phyloP scores from a whole-genome alignment of 768 basidiomycete species.

The Vararia minispora region DNA sequence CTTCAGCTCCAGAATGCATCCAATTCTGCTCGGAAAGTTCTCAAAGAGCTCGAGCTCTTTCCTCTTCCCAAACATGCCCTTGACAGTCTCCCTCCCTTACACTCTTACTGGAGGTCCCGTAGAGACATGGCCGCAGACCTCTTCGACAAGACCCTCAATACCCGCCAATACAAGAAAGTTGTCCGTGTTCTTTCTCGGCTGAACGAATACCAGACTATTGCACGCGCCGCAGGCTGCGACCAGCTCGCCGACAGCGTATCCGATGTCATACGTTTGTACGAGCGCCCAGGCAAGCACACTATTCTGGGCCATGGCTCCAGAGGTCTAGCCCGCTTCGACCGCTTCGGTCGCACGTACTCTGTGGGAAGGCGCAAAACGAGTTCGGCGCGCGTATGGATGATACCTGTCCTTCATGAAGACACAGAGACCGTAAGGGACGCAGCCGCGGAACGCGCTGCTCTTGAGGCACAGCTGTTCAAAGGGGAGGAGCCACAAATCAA shows the following conservation, averaged over 20 bases:
- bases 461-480: neutral
- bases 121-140: slow-evolving; percentile 44
- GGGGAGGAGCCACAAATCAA: slow-evolving; percentile 3
- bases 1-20: slow-evolving; percentile 55
- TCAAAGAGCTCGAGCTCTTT: slow-evolving; percentile 56
- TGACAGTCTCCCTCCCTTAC: slow-evolving; percentile 43
- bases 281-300: slow-evolving; percentile 46
- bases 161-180: slow-evolving; percentile 59
- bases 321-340: slow-evolving; percentile 54
- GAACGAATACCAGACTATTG: slow-evolving; percentile 49
- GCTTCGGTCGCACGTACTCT: slow-evolving; percentile 76
- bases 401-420: slow-evolving; percentile 35
- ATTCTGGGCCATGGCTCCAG: slow-evolving; percentile 36
- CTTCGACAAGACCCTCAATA: slow-evolving; percentile 51
- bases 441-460: neutral
- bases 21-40: slow-evolving; percentile 39
- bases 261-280: slow-evolving; percentile 48
- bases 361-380: slow-evolving; percentile 85
- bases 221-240: slow-evolving; percentile 43
- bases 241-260: slow-evolving; percentile 41
- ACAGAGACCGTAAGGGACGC: too few relatives aligned
- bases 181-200: slow-evolving; percentile 53
- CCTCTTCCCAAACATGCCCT: slow-evolving; percentile 69
- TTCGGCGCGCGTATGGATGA: slow-evolving; percentile 88
- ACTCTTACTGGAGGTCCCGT: slow-evolving; percentile 60